Evolutionary conservation across 176 grass and related monocot genomes (phyloP).

Genomic region (Musa acuminata): DNA sequence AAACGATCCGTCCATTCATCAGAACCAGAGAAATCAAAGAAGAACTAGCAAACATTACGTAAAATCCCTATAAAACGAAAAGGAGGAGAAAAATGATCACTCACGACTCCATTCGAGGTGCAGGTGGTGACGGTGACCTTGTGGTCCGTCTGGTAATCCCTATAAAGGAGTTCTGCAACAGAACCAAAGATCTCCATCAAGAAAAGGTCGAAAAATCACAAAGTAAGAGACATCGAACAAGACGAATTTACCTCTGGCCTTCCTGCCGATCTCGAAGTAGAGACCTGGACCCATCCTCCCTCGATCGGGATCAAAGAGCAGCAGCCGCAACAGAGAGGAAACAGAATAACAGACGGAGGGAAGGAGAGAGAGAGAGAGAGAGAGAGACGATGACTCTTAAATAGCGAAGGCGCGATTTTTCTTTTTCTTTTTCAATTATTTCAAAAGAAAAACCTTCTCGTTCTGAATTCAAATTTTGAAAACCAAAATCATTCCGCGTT

Average conservation of each 20-base stretch:
- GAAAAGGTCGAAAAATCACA: not conserved
- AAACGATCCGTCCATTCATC: too few species aligned
- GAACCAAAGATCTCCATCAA: not conserved
- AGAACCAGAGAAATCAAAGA: not conserved
- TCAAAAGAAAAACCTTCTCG: too few species aligned
- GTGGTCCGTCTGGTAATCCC: conserved; percentile 46
- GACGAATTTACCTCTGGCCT: conserved; percentile 45
- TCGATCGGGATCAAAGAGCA: not conserved
- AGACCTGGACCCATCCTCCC: conserved; percentile 54
- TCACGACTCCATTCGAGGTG: conserved; percentile 48
- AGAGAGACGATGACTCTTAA: too few species aligned
- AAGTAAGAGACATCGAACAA: not conserved
- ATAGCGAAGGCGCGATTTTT: too few species aligned
- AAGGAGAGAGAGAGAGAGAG: too few species aligned
- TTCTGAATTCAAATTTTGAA: too few species aligned
- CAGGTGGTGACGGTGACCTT: conserved; percentile 46
- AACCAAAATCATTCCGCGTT: too few species aligned
- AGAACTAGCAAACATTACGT: not conserved
- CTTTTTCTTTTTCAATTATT: too few species aligned
- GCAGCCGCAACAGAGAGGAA: not conserved
- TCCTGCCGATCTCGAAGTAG: conserved; percentile 77
- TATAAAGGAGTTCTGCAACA: conserved; percentile 49
- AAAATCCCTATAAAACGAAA: not conserved
- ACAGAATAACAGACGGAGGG: too few species aligned
- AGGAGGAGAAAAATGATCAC: conserved; percentile 8